Evolutionary conservation across 2,329 filamentous ascomycete species (phyloP), one percentile per base, ranked within the genome.

Genomic region (Teratosphaeria viscida): DNA sequence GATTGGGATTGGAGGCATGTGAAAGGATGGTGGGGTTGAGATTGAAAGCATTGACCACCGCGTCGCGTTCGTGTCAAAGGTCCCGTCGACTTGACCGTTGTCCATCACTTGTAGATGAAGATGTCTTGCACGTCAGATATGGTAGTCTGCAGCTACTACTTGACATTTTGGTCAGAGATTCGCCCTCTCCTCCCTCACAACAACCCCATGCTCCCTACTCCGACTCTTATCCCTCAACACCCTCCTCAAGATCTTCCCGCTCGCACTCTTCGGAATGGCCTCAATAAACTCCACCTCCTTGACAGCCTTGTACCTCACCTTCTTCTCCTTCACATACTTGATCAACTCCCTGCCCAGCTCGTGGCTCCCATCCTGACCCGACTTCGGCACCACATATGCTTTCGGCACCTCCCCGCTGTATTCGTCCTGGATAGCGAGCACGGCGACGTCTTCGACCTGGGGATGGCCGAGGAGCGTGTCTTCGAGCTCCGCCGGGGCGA

Each of bases 201-300:
- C 66, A 5, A 72, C 56, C 2, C 71, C 71, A 14, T 65, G 54
- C 64, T 65, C 52, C 35, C 64, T 54, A 58, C 56, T 57, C 75
- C 74, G 71, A 52, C 73, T 75, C 66, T 72, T 68, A 55, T 82
- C 77, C 62, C 77, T 80, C 66, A 86, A 70, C 56, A 89, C 66
- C 26, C 87, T 77, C 55, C 86, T 78, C 69, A 90, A 72, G 59
- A 90, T 89, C 81, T 90, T 90, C 10, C 88, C 87, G 66, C 83
- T 87, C 0, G 86, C 81, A 68, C 84, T 88, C 79, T 90, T 90
- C 12, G 88, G 88, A 27, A 91, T 83, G 56, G 77, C 78, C 53
- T 86, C 82, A 14, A 87, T 77, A 62, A 88, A 88, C 69, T 84
- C 82, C 2, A 88, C 74, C 81, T 59, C 85, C 67, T 81, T 82